A percentile compares a stretch with the other conserved stretches of the same genome.
Conservation (phyloP, 2,329 filamentous ascomycete genomes). For the Fusarium citri region DNA sequence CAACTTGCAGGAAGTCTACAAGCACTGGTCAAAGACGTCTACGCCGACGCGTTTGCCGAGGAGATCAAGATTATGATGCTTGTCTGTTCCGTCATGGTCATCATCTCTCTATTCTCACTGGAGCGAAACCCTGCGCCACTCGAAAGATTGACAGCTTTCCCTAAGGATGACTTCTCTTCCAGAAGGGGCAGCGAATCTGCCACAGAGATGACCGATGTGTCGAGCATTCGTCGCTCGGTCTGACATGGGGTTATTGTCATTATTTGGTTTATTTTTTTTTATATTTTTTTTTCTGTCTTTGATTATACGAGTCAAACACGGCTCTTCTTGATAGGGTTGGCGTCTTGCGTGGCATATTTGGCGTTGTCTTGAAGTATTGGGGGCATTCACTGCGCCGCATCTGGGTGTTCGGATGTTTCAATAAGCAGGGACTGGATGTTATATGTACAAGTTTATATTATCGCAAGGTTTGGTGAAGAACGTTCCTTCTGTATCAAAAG, state of each 20-base stretch:
- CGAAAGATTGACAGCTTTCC: slow-evolving; percentile 45
- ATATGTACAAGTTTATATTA: slow-evolving; percentile 4
- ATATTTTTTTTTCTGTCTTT: neutral
- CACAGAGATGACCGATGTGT: slow-evolving; percentile 52
- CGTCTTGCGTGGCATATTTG: slow-evolving; percentile 24
- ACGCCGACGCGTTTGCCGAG: slow-evolving; percentile 59
- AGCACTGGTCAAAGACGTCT: slow-evolving; percentile 54
- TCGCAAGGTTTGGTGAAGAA: neutral
- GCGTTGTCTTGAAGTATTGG: slow-evolving; percentile 9
- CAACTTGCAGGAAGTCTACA: slow-evolving; percentile 50
- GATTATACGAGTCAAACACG: neutral
- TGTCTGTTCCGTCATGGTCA: slow-evolving; percentile 56
- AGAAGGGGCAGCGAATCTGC: slow-evolving; percentile 53
- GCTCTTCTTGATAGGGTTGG: neutral
- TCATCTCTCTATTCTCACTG: slow-evolving; percentile 58
- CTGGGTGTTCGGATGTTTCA: neutral
- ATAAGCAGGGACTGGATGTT: neutral
- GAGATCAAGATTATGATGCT: slow-evolving; percentile 61
- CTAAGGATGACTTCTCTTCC: slow-evolving; percentile 46
- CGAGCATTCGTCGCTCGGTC: slow-evolving; percentile 37
- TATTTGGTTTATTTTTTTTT: neutral
- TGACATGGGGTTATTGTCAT: neutral
- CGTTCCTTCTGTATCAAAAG: neutral
- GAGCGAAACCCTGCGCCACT: slow-evolving; percentile 56
- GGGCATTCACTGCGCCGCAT: neutral